Percentiles rank a stretch among this genome's conserved stretches.
Evolutionary conservation across 352 stramenopile genomes (phyloP).

Genomic region (Globisporangium okanoganense): DNA sequence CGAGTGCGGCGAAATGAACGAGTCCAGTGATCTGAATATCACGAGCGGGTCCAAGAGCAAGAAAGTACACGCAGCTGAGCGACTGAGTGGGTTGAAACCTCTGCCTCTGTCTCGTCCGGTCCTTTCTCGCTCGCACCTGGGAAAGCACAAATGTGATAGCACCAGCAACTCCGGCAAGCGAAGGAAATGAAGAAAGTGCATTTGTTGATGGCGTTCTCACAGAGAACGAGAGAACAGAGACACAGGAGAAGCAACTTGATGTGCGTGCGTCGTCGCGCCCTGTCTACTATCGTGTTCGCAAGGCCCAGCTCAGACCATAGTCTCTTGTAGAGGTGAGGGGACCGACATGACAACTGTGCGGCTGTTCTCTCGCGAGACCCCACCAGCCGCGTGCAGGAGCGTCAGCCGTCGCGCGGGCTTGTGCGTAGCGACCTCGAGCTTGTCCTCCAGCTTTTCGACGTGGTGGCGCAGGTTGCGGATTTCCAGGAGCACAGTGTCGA

Average conservation of each 20-base stretch:
- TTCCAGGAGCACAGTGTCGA: slow-evolving; percentile 33
- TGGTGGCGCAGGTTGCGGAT: slow-evolving; percentile 43
- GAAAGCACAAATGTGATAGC: neutral
- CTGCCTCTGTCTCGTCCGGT: neutral
- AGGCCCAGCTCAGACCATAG: slow-evolving; percentile 8
- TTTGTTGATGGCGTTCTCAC: neutral
- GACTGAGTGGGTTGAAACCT: neutral
- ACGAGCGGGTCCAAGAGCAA: neutral
- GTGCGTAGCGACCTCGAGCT: slow-evolving; percentile 42
- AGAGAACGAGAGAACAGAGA: neutral
- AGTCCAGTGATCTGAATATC: neutral
- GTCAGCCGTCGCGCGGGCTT: slow-evolving; percentile 28
- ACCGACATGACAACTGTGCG: slow-evolving; percentile 8
- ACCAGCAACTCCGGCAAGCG: neutral
- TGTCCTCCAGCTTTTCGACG: slow-evolving; percentile 44
- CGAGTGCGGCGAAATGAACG: neutral
- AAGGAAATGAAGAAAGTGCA: slow-evolving; percentile 7
- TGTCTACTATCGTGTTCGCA: slow-evolving; percentile 5
- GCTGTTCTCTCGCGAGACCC: slow-evolving; percentile 20
- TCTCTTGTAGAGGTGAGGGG: slow-evolving; percentile 11
- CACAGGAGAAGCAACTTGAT: neutral
- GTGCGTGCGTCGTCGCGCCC: neutral
- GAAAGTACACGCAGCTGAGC: neutral
- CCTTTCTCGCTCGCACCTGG: neutral
- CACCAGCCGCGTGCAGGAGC: slow-evolving; percentile 6